phyloP scores from a whole-genome alignment of 805 yeast species.

The Saturnispora quitensis region DNA sequence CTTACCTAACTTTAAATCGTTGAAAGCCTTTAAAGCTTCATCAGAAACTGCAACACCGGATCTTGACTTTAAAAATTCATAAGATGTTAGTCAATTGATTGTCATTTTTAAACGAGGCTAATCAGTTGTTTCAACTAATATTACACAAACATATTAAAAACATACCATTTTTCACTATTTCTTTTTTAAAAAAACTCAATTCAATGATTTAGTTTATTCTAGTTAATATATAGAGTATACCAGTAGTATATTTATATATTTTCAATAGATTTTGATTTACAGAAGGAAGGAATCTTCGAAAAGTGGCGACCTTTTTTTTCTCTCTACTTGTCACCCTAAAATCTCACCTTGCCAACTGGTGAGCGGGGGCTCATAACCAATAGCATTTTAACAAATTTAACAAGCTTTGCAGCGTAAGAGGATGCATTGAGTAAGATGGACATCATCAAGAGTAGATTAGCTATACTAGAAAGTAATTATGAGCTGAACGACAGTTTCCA shows the following conservation, averaged over 20 bases:
- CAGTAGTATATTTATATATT: not conserved
- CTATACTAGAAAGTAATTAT: not conserved
- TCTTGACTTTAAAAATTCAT: not conserved
- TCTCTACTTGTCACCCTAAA: not conserved
- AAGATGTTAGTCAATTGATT: not conserved
- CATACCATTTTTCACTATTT: not conserved
- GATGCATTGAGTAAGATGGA: not conserved
- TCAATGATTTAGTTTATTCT: not conserved
- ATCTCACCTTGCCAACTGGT: not conserved
- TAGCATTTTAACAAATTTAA: not conserved
- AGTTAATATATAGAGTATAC: not conserved
- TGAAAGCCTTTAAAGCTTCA: slow-evolving; percentile 88
- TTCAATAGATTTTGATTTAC: not conserved
- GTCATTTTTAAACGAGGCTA: not conserved
- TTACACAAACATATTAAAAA: not conserved
- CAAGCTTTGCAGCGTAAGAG: not conserved
- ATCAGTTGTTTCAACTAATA: not conserved
- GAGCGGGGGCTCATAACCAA: slow-evolving; percentile 7
- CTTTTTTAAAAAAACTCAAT: not conserved
- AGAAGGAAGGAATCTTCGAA: not conserved
- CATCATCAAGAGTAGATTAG: not conserved
- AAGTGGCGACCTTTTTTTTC: not conserved
- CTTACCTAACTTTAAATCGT: slow-evolving; percentile 91
- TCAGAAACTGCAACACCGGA: slow-evolving; percentile 70
- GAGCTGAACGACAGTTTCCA: not conserved